These are phyloP conservation scores for Protea cynaroides DNA, from an alignment of 164 flowering plant species.

Conservation along the genomic window DNA sequence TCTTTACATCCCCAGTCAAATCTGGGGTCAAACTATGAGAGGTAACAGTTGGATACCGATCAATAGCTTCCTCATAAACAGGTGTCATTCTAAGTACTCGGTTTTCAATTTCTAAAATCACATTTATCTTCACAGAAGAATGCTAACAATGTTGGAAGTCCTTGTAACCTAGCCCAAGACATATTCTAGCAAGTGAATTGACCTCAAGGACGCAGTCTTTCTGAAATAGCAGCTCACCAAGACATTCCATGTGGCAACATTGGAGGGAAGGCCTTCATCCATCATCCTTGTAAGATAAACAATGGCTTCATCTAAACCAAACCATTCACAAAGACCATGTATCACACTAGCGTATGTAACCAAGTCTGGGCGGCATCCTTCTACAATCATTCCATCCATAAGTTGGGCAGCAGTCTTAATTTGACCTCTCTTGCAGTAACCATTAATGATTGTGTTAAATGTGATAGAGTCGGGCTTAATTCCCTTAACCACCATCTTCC, in stretches of 20 bases:
- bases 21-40: too few species aligned
- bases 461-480: slow-evolving; percentile 54
- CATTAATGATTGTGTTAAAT: slow-evolving; percentile 49
- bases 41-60: too few species aligned
- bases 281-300: slow-evolving; percentile 52
- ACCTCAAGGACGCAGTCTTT: slow-evolving; percentile 20
- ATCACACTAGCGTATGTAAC: slow-evolving; percentile 56
- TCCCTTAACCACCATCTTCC: slow-evolving; percentile 63
- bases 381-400: slow-evolving; percentile 27
- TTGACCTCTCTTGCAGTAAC: slow-evolving; percentile 54
- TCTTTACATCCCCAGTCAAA: too few species aligned
- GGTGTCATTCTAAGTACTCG: too few species aligned
- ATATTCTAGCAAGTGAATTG: slow-evolving; percentile 23
- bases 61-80: too few species aligned
- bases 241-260: slow-evolving; percentile 57
- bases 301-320: slow-evolving; percentile 45
- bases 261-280: slow-evolving; percentile 48
- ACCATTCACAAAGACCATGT: slow-evolving; percentile 48
- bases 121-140: neutral
- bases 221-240: slow-evolving; percentile 42
- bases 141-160: neutral
- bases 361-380: slow-evolving; percentile 41
- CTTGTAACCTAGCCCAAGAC: slow-evolving; percentile 16
- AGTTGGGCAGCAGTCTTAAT: slow-evolving; percentile 37
- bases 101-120: neutral